A percentile compares a stretch with the other conserved stretches of the same genome.
Evolutionary conservation across 2,329 filamentous ascomycete genomes (phyloP).

Genomic region (Tolypocladium paradoxum): DNA sequence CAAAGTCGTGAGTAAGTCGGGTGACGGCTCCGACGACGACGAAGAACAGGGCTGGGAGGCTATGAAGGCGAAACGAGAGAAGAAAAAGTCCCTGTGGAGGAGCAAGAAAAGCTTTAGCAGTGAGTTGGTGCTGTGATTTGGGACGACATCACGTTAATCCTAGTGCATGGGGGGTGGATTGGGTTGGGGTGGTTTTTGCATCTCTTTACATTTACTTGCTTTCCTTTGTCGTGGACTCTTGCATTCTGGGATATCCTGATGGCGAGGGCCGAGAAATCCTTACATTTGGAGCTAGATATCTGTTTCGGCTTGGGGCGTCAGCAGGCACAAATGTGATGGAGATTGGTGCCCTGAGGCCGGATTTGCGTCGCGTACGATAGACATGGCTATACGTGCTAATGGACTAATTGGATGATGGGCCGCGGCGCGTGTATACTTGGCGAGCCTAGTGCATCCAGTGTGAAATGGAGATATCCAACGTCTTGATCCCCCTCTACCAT

Average conservation of each 20-base stretch:
- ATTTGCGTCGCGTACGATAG: slow-evolving; percentile 9
- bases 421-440: not conserved
- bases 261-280: not conserved
- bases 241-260: slow-evolving; percentile 9
- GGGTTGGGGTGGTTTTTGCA: slow-evolving; percentile 10
- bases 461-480: not conserved
- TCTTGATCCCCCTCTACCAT: not conserved
- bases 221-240: slow-evolving; percentile 4
- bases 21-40: slow-evolving; percentile 40
- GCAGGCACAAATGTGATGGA: slow-evolving; percentile 6
- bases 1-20: slow-evolving; percentile 28
- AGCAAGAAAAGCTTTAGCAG: slow-evolving; percentile 44
- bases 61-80: slow-evolving; percentile 58
- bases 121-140: slow-evolving; percentile 24
- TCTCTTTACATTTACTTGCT: not conserved
- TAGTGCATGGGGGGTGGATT: slow-evolving; percentile 6
- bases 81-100: slow-evolving; percentile 57
- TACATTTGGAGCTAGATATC: slow-evolving; percentile 3
- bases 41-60: slow-evolving; percentile 60
- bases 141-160: slow-evolving; percentile 1
- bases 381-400: slow-evolving; percentile 12
- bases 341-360: slow-evolving; percentile 5
- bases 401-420: slow-evolving; percentile 9
- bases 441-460: not conserved
- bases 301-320: slow-evolving; percentile 7